Evolutionary conservation across 805 yeast species (phyloP), one percentile per base, ranked within the genome.

Genomic region (Starmerella roubikii): DNA sequence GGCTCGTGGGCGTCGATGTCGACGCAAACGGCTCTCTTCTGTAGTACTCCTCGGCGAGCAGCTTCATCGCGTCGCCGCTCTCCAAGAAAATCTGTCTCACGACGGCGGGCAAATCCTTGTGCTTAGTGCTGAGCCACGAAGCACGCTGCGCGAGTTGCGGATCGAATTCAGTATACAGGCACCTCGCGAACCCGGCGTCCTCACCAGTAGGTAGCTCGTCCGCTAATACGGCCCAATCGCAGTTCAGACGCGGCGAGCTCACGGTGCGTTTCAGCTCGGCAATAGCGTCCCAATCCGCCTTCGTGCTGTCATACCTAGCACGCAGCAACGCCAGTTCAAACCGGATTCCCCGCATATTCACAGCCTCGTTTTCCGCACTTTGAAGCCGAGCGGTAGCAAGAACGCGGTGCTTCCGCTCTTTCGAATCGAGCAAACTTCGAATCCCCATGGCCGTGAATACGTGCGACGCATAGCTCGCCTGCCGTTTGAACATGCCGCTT

Each of bases 111-210:
- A n/a, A n/a, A n/a, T n/a, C n/a, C n/a, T n/a, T n/a, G n/a, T n/a
- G n/a, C n/a, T n/a, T n/a, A n/a, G n/a, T n/a, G n/a, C n/a, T n/a
- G n/a, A n/a, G n/a, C 29, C 16, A 8, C 6, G 29, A n/a, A 8
- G 12, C 15, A 13, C 29, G 29, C 29, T 8, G 10, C n/a, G 16
- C 16, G 12, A 32, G 11, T 12, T 21, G 11, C 7, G 8, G 16
- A 26, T 30, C 23, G 30, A 35, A 35, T 31, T 40, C 43, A 8
- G 43, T 40, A 26, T 39, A 39, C 25, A 39, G 34, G 25, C 22
- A 32, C 7, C 27, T 7, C 19, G 19, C 27, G 8, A 32, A 10
- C 18, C 16, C 20, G 12, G 8, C 11, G 31, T 6, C 20, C 20
- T 6, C 12, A 4, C 6, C n/a, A n/a, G n/a, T 19, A 7, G 31